phyloP scores from a whole-genome alignment of 768 basidiomycete species.

The Pleurotus tuoliensis region DNA sequence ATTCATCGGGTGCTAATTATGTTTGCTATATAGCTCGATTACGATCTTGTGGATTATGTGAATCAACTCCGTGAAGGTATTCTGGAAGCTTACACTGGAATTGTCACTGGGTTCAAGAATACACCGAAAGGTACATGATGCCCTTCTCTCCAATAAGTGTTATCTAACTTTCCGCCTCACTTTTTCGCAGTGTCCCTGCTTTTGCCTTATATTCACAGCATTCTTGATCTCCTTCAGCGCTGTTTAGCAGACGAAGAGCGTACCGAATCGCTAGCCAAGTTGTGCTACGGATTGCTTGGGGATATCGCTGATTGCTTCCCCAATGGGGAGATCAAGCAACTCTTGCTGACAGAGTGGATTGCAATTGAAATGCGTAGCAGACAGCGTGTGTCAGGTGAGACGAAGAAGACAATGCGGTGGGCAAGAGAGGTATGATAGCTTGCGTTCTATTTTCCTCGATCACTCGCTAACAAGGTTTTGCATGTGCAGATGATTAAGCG shows the following conservation, averaged over 20 bases:
- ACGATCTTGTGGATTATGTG: constrained; percentile 91
- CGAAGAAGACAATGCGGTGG: constrained; percentile 90
- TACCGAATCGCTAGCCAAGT: constrained; percentile 69
- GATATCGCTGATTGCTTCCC: constrained; percentile 91
- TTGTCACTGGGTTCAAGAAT: constrained; percentile 87
- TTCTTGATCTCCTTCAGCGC: constrained; percentile 79
- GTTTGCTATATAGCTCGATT: constrained; percentile 55
- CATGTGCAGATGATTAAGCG: constrained; percentile 66
- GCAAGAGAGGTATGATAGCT: constrained; percentile 69
- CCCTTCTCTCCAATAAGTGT: neutral
- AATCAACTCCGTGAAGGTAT: constrained; percentile 89
- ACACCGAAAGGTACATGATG: constrained; percentile 64
- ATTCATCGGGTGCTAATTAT: constrained; percentile 6
- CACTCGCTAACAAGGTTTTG: no score
- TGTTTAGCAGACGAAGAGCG: constrained; percentile 80
- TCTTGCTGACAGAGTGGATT: constrained; percentile 78
- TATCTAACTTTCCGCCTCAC: constrained; percentile 10
- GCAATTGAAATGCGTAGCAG: constrained; percentile 69
- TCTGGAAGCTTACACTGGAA: constrained; percentile 93
- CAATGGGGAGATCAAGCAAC: constrained; percentile 73
- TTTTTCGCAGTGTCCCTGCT: constrained; percentile 42
- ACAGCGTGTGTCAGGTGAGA: constrained; percentile 69
- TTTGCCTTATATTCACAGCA: constrained; percentile 63
- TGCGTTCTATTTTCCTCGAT: neutral
- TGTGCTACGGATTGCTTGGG: constrained; percentile 83